phyloP scores from a whole-genome alignment of 2,329 filamentous ascomycete genomes.

The Penicillium sp. region DNA sequence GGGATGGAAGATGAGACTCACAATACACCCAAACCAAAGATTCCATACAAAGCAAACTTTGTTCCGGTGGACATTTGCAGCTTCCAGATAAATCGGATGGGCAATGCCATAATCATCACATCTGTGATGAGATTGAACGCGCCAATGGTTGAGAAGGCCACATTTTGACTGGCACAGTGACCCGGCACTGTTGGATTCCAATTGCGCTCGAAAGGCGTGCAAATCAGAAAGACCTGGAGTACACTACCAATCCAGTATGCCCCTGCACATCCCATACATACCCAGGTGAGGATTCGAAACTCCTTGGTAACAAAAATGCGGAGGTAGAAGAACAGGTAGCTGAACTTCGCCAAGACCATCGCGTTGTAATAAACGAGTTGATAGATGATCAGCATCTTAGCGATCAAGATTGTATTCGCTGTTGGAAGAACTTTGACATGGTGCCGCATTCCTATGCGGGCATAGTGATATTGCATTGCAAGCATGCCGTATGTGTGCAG shows the following conservation, averaged over 20 bases:
- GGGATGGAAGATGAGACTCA: not conserved
- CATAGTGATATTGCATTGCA: constrained; percentile 20
- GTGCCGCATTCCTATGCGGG: constrained; percentile 18
- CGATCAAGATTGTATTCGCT: constrained; percentile 8
- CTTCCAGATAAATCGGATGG: constrained; percentile 26
- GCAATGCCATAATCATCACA: constrained; percentile 23
- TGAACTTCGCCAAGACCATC: constrained; percentile 30
- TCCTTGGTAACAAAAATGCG: constrained; percentile 32
- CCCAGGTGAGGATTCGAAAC: constrained; percentile 30
- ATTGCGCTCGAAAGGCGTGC: constrained; percentile 19
- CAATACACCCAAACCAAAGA: constrained; percentile 27
- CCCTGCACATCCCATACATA: constrained; percentile 24
- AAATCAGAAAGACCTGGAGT: constrained; percentile 28
- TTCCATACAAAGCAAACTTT: constrained; percentile 22
- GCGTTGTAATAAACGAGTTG: constrained; percentile 31
- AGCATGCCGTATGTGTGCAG: constrained; percentile 22
- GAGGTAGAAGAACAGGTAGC: constrained; percentile 33
- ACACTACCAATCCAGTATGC: constrained; percentile 30
- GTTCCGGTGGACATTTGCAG: constrained; percentile 24
- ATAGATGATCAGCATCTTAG: constrained; percentile 21
- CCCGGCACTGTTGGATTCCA: constrained; percentile 18
- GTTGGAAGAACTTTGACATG: constrained; percentile 5
- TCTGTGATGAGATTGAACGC: constrained; percentile 27
- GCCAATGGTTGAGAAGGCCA: constrained; percentile 24
- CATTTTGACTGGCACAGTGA: constrained; percentile 24